Evolutionary conservation across 768 basidiomycete genomes (phyloP).

Genomic region (Tulasnella sp.): DNA sequence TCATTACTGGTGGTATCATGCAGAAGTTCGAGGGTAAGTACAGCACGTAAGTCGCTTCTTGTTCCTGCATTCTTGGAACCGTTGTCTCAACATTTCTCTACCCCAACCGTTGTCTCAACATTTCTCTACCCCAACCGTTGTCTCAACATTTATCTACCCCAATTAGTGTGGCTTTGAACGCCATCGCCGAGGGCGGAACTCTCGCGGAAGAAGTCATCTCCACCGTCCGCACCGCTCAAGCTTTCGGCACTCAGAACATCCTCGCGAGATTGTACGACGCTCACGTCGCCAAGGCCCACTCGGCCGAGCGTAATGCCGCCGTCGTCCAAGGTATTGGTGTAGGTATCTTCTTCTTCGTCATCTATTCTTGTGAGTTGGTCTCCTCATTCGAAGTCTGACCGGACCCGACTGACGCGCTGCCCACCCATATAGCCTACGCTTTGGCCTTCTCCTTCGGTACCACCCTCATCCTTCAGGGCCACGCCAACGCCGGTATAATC

Average conservation of each 20-base stretch:
- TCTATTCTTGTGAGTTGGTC: constrained; percentile 46
- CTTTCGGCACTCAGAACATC: constrained; percentile 75
- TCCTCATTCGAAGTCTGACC: neutral
- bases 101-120: too few species aligned
- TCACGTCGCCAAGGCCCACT: constrained; percentile 51
- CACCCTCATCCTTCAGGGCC: constrained; percentile 63
- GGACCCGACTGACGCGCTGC: neutral
- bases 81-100: too few species aligned
- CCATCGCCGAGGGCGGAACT: constrained; percentile 73
- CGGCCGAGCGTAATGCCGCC: constrained; percentile 55
- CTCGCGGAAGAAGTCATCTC: constrained; percentile 92
- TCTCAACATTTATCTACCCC: constrained; percentile 16
- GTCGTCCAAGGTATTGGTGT: constrained; percentile 48
- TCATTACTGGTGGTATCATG: constrained; percentile 65
- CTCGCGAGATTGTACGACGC: constrained; percentile 62
- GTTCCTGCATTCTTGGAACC: neutral
- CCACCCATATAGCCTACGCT: constrained; percentile 50
- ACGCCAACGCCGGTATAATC: constrained; percentile 63
- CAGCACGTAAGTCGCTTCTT: constrained; percentile 61
- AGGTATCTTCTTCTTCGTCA: constrained; percentile 70
- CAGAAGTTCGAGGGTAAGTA: constrained; percentile 60
- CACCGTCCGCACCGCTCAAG: constrained; percentile 84
- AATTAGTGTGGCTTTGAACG: constrained; percentile 58
- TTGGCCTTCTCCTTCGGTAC: constrained; percentile 88
- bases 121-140: too few species aligned